phyloP scores from a whole-genome alignment of 2,329 filamentous ascomycete species.

The Aspergillus glaucus region DNA sequence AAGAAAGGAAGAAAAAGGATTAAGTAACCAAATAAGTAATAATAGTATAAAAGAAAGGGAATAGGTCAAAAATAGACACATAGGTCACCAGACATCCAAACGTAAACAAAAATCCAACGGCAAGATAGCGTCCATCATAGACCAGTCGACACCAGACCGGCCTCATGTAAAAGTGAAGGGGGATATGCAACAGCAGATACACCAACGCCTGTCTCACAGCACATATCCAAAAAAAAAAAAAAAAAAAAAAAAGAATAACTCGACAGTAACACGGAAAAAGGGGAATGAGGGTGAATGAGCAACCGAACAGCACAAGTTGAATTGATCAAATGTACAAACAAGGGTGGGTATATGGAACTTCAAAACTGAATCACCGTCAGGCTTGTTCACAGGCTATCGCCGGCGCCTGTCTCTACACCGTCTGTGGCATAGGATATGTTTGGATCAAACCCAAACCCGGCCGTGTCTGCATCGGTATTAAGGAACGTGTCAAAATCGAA shows the following conservation, averaged over 20 bases:
- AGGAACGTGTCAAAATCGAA: slow-evolving; percentile 63
- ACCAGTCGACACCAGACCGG: slow-evolving; percentile 9
- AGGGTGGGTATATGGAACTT: slow-evolving; percentile 35
- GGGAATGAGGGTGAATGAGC: slow-evolving; percentile 13
- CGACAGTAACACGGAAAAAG: slow-evolving; percentile 14
- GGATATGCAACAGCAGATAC: slow-evolving; percentile 26
- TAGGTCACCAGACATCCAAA: slow-evolving; percentile 10
- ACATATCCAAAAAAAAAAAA: slow-evolving; percentile 20
- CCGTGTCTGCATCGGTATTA: slow-evolving; percentile 47
- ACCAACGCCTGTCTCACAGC: slow-evolving; percentile 31
- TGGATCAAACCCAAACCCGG: slow-evolving; percentile 39
- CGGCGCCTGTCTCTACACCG: slow-evolving; percentile 39
- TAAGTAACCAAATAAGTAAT: slow-evolving; percentile 20
- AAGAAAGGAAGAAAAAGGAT: slow-evolving; percentile 5
- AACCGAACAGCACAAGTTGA: slow-evolving; percentile 16
- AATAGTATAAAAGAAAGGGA: slow-evolving; percentile 15
- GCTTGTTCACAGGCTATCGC: slow-evolving; percentile 32
- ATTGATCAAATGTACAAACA: slow-evolving; percentile 33
- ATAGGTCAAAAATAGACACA: slow-evolving; percentile 6
- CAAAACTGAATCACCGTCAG: slow-evolving; percentile 28
- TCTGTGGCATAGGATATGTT: slow-evolving; percentile 34
- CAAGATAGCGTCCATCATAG: slow-evolving; percentile 5
- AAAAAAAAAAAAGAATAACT: slow-evolving; percentile 8
- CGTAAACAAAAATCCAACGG: neutral
- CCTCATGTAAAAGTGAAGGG: slow-evolving; percentile 10